phyloP scores from a whole-genome alignment of 345 rosid genomes.

The Viola odorata region DNA sequence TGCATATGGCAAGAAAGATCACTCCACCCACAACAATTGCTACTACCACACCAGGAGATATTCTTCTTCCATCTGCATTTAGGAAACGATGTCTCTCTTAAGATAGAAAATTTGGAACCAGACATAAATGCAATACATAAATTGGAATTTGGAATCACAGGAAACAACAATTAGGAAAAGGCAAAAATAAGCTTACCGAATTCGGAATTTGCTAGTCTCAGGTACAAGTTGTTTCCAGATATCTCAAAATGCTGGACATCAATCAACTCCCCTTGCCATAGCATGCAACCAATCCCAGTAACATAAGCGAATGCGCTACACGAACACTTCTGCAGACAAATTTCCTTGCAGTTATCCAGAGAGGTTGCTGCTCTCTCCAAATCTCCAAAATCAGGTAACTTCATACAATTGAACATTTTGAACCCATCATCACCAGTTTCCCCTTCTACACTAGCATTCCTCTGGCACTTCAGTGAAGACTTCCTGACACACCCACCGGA shows the following conservation, averaged over 20 bases:
- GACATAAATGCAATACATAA: background rate
- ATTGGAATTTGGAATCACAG: too few species aligned
- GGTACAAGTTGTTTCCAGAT: slow-evolving; percentile 31
- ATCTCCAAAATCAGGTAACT: slow-evolving; percentile 38
- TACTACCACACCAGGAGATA: slow-evolving; percentile 36
- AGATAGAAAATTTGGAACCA: background rate
- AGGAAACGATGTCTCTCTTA: background rate
- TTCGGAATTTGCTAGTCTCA: slow-evolving; percentile 61
- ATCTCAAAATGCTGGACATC: slow-evolving; percentile 40
- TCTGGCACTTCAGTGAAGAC: slow-evolving; percentile 24
- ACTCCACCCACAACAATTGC: slow-evolving; percentile 34
- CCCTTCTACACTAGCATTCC: slow-evolving; percentile 11
- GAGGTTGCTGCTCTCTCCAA: background rate
- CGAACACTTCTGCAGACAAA: slow-evolving; percentile 46
- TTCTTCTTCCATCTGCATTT: slow-evolving; percentile 27
- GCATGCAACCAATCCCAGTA: slow-evolving; percentile 46
- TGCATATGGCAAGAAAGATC: slow-evolving; percentile 24
- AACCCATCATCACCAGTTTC: slow-evolving; percentile 21
- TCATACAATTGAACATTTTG: slow-evolving; percentile 14
- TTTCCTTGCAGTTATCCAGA: background rate
- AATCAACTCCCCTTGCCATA: slow-evolving; percentile 49
- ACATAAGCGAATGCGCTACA: slow-evolving; percentile 49
- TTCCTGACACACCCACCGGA: slow-evolving; percentile 40
- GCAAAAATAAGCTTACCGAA: slow-evolving; percentile 25
- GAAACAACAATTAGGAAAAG: background rate